Evolutionary conservation across 768 basidiomycete species (phyloP).

Genomic region (Neoboletus brunneissimus): DNA sequence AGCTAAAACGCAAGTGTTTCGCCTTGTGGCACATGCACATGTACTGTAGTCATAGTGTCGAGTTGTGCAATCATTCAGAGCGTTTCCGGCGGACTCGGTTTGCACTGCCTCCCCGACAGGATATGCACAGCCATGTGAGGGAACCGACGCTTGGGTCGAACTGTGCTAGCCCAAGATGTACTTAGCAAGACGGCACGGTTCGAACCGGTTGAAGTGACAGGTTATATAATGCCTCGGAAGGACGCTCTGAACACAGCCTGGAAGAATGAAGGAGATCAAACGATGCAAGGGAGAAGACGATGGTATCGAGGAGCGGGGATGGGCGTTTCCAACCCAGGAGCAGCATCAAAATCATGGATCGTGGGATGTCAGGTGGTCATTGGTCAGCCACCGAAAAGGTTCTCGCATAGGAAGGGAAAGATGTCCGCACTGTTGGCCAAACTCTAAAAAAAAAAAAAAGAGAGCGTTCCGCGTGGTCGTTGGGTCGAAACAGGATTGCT

Average conservation of each 20-base stretch:
- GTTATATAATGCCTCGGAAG: neutral
- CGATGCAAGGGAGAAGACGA: no score
- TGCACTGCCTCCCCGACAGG: neutral
- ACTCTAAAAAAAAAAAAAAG: neutral
- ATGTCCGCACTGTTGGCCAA: neutral
- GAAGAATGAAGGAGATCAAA: no score
- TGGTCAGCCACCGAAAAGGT: no score
- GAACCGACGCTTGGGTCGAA: neutral
- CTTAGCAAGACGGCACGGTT: no score
- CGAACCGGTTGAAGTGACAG: neutral
- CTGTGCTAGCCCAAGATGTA: neutral
- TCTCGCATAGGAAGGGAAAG: no score
- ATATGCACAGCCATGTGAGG: neutral
- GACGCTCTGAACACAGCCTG: no score
- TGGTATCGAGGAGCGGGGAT: no score
- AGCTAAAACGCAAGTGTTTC: slow-evolving; percentile 7
- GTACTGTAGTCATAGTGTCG: neutral
- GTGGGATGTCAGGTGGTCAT: no score
- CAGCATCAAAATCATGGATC: no score
- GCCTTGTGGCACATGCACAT: neutral
- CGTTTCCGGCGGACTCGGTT: neutral
- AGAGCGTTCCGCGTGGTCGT: no score
- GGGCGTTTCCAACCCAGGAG: no score
- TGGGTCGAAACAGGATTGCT: no score
- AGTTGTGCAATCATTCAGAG: neutral